These are phyloP conservation scores for Mallotus japonicus DNA, from an alignment of 441 rosid genomes.

Conservation along the genomic window DNA sequence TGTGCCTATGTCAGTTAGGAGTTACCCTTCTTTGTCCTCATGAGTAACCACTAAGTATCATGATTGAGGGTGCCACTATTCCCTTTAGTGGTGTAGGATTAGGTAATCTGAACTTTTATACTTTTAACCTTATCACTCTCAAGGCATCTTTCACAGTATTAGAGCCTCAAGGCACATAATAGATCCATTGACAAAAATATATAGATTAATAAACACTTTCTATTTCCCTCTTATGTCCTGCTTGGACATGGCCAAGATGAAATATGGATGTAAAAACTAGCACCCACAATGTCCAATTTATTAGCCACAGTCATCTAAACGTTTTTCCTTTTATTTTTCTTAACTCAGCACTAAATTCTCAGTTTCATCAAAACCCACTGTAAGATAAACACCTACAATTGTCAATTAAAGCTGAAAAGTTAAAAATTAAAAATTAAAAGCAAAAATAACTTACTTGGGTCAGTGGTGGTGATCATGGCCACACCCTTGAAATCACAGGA, in stretches of 20 bases:
- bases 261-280: neutral
- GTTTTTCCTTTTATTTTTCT: neutral
- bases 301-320: neutral
- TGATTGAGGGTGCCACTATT: constrained; percentile 10
- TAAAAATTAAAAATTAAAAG: neutral
- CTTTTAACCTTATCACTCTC: neutral
- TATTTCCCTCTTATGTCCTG: neutral
- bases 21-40: constrained; percentile 27
- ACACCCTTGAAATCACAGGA: constrained; percentile 98
- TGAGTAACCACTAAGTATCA: constrained; percentile 22
- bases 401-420: neutral
- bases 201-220: neutral
- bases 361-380: constrained; percentile 6
- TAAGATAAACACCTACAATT: constrained; percentile 7
- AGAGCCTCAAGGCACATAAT: constrained; percentile 16
- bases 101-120: neutral
- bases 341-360: constrained; percentile 10
- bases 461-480: constrained; percentile 90
- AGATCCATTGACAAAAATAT: neutral
- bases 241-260: neutral
- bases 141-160: neutral
- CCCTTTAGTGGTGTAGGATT: constrained; percentile 4
- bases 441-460: constrained; percentile 71
- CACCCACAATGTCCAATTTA: neutral
- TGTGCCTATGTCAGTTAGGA: constrained; percentile 35